Conservation (phyloP, 2,329 filamentous ascomycete genomes). For the Aspergillus jensenii region DNA sequence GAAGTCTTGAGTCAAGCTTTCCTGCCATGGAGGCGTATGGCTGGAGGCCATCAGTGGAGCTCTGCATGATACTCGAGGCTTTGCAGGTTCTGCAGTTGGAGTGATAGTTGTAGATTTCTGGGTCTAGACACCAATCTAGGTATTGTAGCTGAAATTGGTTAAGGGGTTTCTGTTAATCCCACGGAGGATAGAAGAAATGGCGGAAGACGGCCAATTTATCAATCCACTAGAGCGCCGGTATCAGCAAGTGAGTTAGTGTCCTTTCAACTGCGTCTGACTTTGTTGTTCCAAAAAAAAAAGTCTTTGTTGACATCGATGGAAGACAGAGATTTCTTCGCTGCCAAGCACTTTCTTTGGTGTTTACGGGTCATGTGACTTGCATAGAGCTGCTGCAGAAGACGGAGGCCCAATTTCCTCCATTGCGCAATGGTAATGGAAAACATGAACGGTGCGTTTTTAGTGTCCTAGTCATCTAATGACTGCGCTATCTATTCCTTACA, state of each 20-base stretch:
- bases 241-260: background rate
- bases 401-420: background rate
- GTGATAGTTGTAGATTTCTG: too few relatives aligned
- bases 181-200: background rate
- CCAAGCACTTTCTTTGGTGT: background rate
- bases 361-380: background rate
- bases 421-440: background rate
- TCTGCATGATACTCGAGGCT: background rate
- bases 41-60: slow-evolving; percentile 20
- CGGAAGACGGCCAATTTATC: background rate
- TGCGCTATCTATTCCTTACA: too few relatives aligned
- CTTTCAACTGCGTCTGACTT: background rate
- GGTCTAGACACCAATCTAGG: background rate
- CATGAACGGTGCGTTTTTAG: too few relatives aligned
- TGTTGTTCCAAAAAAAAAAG: background rate
- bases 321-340: background rate
- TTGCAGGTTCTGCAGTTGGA: background rate
- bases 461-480: too few relatives aligned
- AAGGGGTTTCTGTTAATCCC: background rate
- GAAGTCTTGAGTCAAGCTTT: slow-evolving; percentile 33
- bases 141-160: background rate
- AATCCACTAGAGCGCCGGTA: background rate
- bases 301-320: background rate
- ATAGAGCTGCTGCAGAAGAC: background rate
- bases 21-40: slow-evolving; percentile 35